Evolutionary conservation across 2,329 filamentous ascomycete genomes (phyloP).

Genomic region (Neofusicoccum umdonicola): DNA sequence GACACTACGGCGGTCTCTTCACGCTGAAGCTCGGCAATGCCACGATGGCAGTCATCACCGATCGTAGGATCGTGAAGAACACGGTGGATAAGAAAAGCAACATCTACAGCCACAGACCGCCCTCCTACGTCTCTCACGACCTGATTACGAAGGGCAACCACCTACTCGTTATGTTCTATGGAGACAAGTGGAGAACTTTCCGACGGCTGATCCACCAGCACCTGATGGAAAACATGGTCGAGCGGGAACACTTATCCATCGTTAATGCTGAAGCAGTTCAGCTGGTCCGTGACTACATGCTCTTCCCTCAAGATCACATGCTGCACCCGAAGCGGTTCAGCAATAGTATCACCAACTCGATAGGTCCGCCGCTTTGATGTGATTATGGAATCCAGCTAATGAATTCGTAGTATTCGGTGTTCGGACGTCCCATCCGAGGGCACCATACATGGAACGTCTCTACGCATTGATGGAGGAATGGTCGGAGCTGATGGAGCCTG

Average conservation of each 20-base stretch:
- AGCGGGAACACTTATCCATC: constrained; percentile 43
- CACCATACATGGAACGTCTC: constrained; percentile 37
- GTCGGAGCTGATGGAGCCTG: constrained; percentile 44
- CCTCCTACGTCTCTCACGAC: constrained; percentile 41
- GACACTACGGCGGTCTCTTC: constrained; percentile 44
- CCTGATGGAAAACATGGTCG: constrained; percentile 46
- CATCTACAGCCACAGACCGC: constrained; percentile 45
- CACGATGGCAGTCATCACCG: constrained; percentile 43
- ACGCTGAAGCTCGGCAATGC: constrained; percentile 43
- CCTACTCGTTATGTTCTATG: constrained; percentile 48
- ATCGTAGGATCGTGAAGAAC: constrained; percentile 41
- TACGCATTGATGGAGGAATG: constrained; percentile 43
- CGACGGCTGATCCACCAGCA: constrained; percentile 48
- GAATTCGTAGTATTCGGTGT: constrained; percentile 20
- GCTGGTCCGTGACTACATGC: constrained; percentile 46
- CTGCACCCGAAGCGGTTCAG: constrained; percentile 48
- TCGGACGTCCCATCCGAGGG: constrained; percentile 17
- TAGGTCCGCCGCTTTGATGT: constrained; percentile 23
- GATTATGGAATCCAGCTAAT: no score
- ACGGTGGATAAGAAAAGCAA: constrained; percentile 47
- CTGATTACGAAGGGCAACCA: constrained; percentile 50
- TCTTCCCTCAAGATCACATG: constrained; percentile 45
- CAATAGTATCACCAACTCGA: constrained; percentile 49
- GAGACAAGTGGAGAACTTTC: constrained; percentile 45
- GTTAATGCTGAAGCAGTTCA: constrained; percentile 50